These are phyloP conservation scores for Furcasterigmium sp. DNA, from an alignment of 2,329 filamentous ascomycete species.

Conservation along the genomic window DNA sequence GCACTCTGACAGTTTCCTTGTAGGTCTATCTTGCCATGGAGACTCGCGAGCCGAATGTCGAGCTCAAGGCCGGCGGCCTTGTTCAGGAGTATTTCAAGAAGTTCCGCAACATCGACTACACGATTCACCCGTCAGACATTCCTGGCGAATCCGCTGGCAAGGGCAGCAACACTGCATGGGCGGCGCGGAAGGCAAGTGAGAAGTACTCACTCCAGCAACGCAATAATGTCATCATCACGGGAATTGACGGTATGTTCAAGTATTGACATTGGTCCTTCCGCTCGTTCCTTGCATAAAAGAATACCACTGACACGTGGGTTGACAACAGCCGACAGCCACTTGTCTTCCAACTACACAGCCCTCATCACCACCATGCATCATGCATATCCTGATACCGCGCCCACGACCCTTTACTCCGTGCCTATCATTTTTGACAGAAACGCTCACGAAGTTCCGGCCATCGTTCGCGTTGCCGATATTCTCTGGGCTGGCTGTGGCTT, in stretches of 20 bases:
- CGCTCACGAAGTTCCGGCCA: constrained; percentile 59
- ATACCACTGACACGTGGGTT: constrained; percentile 21
- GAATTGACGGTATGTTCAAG: constrained; percentile 62
- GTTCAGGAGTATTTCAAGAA: constrained; percentile 58
- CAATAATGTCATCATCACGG: constrained; percentile 62
- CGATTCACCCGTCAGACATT: constrained; percentile 61
- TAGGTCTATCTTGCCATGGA: constrained; percentile 73
- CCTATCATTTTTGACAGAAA: constrained; percentile 73
- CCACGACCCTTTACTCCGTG: constrained; percentile 61
- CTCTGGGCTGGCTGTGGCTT: constrained; percentile 68
- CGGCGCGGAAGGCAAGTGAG: constrained; percentile 59
- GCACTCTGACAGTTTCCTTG: constrained; percentile 9
- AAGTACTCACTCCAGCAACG: constrained; percentile 49
- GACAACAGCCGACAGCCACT: constrained; percentile 61
- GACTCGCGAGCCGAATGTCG: constrained; percentile 55
- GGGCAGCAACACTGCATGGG: constrained; percentile 70
- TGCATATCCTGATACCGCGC: constrained; percentile 51
- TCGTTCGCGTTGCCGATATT: constrained; percentile 67
- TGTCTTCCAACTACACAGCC: constrained; percentile 63
- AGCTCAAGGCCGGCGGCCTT: constrained; percentile 56
- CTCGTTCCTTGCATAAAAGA: constrained; percentile 11
- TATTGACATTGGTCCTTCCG: constrained; percentile 11
- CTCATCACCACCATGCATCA: constrained; percentile 60
- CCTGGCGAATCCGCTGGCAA: constrained; percentile 67
- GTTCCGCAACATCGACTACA: constrained; percentile 63